Base-by-base conservation (phyloP, 306 rosid species). In the Notholithocarpus densiflorus region DNA sequence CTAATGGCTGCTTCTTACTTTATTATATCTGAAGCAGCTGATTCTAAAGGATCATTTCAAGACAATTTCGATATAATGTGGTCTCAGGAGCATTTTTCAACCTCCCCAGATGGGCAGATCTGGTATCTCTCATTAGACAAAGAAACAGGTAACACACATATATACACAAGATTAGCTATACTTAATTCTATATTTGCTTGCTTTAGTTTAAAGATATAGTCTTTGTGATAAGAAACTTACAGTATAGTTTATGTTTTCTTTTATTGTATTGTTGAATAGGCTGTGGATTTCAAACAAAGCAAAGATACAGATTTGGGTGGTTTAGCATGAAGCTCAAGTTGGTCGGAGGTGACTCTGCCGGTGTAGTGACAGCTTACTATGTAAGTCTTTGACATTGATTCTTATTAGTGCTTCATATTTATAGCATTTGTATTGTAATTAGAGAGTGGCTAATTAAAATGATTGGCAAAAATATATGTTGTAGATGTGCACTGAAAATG, bases 261-360 rank as follows among this genome's bases (percentile, higher is more conserved):
- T 48, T 12, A 48, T 48, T 48, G 5, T 23, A 18, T 31, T 65
- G 56, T 72, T 82, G 68, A 72, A 68, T 75, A 95, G 99, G 98
- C 37, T 95, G 99, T 79, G 99, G 99, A 12, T 95, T 95, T 81
- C 94, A 92, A 80, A 95, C 99, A 53, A 92, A 91, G 75, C 97
- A 95, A 40, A 79, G 83, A 21, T 95, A 90, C 73, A 90, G 99
- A 88, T 95, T 93, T 81, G 99, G 98, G n/a, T 95, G 98, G 98
- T 95, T 93, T 84, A 93, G 98, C 81, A 95, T 95, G 98, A 95
- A 85, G 87, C 87, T 95, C 76, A 95, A 95, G 86, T 80, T 95
- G 73, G 98, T 95, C 3, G 98, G 89, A 56, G 98, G 98, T 43
- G 98, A 95, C 87, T 95, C 98, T 77, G 98, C 98, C 23, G 98